These are phyloP conservation scores for Nitzschia sp. DNA, from an alignment of 108 stramenopile genomes.

Conservation along the genomic window DNA sequence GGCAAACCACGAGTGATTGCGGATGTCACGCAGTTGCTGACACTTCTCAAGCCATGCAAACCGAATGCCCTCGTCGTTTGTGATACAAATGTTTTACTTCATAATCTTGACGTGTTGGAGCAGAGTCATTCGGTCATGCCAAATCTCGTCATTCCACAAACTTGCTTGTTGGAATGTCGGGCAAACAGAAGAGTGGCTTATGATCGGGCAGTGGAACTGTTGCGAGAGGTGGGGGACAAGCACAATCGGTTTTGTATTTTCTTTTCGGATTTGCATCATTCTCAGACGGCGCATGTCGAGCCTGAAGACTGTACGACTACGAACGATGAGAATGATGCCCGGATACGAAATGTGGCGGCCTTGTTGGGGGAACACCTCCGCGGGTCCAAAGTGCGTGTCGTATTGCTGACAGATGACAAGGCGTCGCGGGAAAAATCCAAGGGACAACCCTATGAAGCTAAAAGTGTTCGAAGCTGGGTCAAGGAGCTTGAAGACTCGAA, in stretches of 20 bases:
- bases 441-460: constrained; percentile 40
- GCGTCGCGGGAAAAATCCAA: constrained; percentile 54
- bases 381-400: constrained; percentile 52
- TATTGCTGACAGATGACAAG: constrained; percentile 79
- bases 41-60: constrained; percentile 23
- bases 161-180: constrained; percentile 75
- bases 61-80: constrained; percentile 57
- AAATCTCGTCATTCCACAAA: constrained; percentile 86
- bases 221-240: constrained; percentile 45
- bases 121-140: constrained; percentile 56
- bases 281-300: constrained; percentile 50
- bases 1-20: constrained; percentile 66
- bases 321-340: constrained; percentile 76
- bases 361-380: constrained; percentile 58
- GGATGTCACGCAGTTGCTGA: constrained; percentile 37
- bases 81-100: constrained; percentile 85
- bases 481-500: constrained; percentile 61
- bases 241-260: constrained; percentile 58
- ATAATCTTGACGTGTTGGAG: constrained; percentile 86
- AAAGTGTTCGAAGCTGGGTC: constrained; percentile 66
- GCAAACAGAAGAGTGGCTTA: constrained; percentile 72
- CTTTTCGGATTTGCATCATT: constrained; percentile 83
- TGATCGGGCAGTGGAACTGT: constrained; percentile 69
- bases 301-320: constrained; percentile 18
- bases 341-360: constrained; percentile 72